Evolutionary conservation across 805 yeast genomes (phyloP), one percentile per base, ranked within the genome.

Genomic region (Cyberlindnera americana): DNA sequence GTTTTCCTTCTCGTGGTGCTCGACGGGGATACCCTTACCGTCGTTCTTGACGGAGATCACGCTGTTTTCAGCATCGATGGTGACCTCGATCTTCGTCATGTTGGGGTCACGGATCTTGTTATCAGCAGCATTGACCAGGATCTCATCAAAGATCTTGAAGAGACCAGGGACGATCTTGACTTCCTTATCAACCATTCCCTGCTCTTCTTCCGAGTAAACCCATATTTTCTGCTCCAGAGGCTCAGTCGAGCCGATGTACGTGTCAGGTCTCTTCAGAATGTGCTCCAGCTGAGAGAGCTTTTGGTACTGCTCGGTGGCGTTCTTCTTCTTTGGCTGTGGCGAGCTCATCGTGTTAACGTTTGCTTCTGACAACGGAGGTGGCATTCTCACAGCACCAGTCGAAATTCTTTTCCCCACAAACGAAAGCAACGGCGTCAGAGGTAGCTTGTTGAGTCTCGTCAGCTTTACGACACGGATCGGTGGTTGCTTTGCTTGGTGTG

Each of bases 81-180:
- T 73, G n/a, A 93, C 98, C 41, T 79, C 86, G 46, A 93, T 77
- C 52, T 75, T 78, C 51, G 79, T 84, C 99, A 93, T 93, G 9
- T 74, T 51, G 1, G 96, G 88, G 59, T 93, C 99, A 52, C 98
- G 78, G 45, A 91, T 91, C 67, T 93, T 93, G 69, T 93, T 93
- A 65, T 93, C 99, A 12, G 99, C 99, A 6, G 99, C 98, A 62
- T 93, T 93, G 38, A 93, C 99, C 46, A 93, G 69, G 43, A 93
- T 90, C 66, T 93, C 99, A 62, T 93, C 99, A 60, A 93, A 93
- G 40, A 93, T 91, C 65, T 93, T 93, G 66, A 88, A 91, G 46
- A 93, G 66, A 35, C 98, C 99, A 3, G 99, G 99, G 10, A 93
- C 98, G 49, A 90, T 84, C 32, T 71, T 76, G 19, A 93, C 95